phyloP scores from a whole-genome alignment of 2,329 filamentous ascomycete genomes.

The Fusarium armeniacum region DNA sequence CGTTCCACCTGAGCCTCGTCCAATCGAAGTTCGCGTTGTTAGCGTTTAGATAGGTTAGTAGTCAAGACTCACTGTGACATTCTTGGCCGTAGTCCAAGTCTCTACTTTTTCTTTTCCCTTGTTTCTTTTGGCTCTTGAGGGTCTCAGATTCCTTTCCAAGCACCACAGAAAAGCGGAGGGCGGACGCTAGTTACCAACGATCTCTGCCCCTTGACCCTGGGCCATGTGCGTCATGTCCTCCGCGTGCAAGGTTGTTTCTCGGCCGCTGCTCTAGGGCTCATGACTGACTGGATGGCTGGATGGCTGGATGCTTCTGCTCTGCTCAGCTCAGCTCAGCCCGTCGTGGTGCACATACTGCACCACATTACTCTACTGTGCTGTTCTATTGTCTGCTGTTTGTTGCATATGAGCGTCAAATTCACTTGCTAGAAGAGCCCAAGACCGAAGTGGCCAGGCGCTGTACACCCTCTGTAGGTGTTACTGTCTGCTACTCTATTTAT shows the following conservation, averaged over 20 bases:
- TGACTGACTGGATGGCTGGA: conserved; percentile 18
- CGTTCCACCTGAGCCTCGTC: conserved; percentile 7
- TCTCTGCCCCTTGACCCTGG: conserved; percentile 33
- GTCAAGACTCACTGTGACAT: conserved; percentile 22
- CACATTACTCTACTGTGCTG: not conserved
- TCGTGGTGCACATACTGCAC: not conserved
- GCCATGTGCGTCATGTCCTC: conserved; percentile 45
- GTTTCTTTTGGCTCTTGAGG: conserved; percentile 17
- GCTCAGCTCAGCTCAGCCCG: conserved; percentile 3
- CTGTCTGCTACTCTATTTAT: conserved; percentile 27
- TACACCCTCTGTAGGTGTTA: conserved; percentile 27
- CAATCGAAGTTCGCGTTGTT: conserved; percentile 1
- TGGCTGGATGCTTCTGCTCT: no score
- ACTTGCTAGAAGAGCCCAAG: conserved; percentile 17
- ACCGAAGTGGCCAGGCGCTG: conserved; percentile 9
- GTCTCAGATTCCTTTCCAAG: conserved; percentile 20
- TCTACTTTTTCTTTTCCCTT: conserved; percentile 10
- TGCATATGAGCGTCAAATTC: conserved; percentile 26
- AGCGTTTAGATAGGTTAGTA: conserved; percentile 1
- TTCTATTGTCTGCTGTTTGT: conserved; percentile 21
- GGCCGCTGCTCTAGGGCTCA: conserved; percentile 23
- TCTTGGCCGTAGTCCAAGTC: conserved; percentile 24
- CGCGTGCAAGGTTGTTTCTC: conserved; percentile 25
- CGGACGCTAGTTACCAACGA: conserved; percentile 30
- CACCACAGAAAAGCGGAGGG: conserved; percentile 28